phyloP scores from a whole-genome alignment of 2,329 filamentous ascomycete species.

The Exophiala phaeomuriformis region DNA sequence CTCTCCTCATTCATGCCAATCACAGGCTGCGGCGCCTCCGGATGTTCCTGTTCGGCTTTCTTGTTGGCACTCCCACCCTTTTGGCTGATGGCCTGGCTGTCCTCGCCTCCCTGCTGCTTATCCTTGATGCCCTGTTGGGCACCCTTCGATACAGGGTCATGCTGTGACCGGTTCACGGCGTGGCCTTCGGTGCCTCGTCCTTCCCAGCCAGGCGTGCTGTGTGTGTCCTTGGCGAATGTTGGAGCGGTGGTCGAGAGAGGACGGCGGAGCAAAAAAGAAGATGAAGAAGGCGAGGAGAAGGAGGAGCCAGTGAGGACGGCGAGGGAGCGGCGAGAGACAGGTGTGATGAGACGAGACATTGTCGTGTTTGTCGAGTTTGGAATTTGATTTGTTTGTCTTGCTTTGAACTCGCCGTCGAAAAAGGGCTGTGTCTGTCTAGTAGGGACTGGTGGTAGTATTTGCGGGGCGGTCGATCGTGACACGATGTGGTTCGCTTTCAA shows the following conservation, averaged over 20 bases:
- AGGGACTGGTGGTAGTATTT: too few relatives aligned
- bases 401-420: too few relatives aligned
- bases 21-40: conserved; percentile 45
- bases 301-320: neutral
- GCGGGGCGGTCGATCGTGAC: too few relatives aligned
- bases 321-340: neutral
- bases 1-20: conserved; percentile 51
- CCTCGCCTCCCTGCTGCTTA: conserved; percentile 31
- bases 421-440: too few relatives aligned
- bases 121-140: conserved; percentile 31
- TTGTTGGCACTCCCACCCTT: conserved; percentile 36
- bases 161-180: conserved; percentile 31
- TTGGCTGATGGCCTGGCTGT: conserved; percentile 36
- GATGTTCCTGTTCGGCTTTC: conserved; percentile 43
- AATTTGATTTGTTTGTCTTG: too few relatives aligned
- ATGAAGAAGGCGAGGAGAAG: neutral
- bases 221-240: conserved; percentile 3
- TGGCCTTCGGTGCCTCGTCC: conserved; percentile 33
- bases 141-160: conserved; percentile 32
- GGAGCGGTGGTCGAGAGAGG: neutral
- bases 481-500: too few relatives aligned
- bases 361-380: too few relatives aligned
- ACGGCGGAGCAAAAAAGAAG: neutral
- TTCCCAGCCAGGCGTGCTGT: conserved; percentile 29
- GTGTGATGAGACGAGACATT: neutral